These are phyloP conservation scores for Cyathus striatus DNA, from an alignment of 768 basidiomycete genomes.

Conservation along the genomic window DNA sequence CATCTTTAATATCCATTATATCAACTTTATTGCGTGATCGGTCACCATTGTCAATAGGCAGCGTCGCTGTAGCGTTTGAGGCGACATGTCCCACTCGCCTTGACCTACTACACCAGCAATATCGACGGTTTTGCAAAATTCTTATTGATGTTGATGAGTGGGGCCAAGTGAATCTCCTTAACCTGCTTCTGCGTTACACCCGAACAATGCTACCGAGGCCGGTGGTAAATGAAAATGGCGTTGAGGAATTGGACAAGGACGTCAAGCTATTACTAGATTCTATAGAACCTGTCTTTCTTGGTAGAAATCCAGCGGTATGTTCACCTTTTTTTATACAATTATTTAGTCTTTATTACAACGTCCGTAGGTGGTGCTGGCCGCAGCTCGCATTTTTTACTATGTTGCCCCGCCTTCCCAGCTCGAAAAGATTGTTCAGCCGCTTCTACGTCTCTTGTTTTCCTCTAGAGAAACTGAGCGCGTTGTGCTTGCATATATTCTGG, in stretches of 20 bases:
- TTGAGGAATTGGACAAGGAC: slow-evolving; percentile 71
- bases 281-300: slow-evolving; percentile 76
- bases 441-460: slow-evolving; percentile 65
- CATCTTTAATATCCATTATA: slow-evolving; percentile 66
- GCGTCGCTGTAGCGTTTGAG: slow-evolving; percentile 81
- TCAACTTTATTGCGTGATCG: slow-evolving; percentile 62
- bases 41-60: slow-evolving; percentile 85
- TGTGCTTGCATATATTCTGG: slow-evolving; percentile 63
- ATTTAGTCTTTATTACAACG: slow-evolving; percentile 1
- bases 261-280: slow-evolving; percentile 68
- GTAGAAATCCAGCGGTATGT: slow-evolving; percentile 81
- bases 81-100: slow-evolving; percentile 82
- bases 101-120: slow-evolving; percentile 87
- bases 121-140: slow-evolving; percentile 76
- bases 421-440: slow-evolving; percentile 58
- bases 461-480: slow-evolving; percentile 75
- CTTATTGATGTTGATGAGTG: slow-evolving; percentile 93
- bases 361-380: slow-evolving; percentile 74
- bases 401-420: slow-evolving; percentile 53
- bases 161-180: slow-evolving; percentile 83
- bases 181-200: slow-evolving; percentile 77
- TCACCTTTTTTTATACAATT: neutral
- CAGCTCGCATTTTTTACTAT: slow-evolving; percentile 70
- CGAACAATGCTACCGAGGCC: slow-evolving; percentile 79
- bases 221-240: slow-evolving; percentile 17